Evolutionary conservation across 2,329 filamentous ascomycete species (phyloP), one percentile per base, ranked within the genome.

Genomic region (Xylariaceae sp.): DNA sequence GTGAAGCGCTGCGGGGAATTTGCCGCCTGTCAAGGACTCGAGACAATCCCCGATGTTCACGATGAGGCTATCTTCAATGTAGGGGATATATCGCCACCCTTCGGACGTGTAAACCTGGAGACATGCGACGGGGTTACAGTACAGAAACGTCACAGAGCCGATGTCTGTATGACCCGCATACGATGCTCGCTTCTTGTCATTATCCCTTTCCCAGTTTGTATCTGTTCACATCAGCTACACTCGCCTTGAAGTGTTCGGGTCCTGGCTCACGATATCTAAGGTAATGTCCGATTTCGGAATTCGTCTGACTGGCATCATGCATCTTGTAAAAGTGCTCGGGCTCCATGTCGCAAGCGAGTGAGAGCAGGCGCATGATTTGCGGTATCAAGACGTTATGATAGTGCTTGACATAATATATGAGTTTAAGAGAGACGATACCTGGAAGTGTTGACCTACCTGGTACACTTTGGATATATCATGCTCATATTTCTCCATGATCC

Each of bases 181-280:
- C n/a, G 42, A 44, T 12, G 42, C 42, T 14, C 42, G 27, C 42
- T 44, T 44, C 42, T 44, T 44, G 42, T 44, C 42, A 15, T 44
- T 35, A 33, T 44, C 42, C 31, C 42, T 44, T 14, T 14, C 31
- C 42, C 42, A 44, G 42, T 44, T 44, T 6, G 22, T 44, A 15
- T 44, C 42, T 44, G 15, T 30, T 6, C 15, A 12, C 6, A 5
- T 42, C n/a, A 42, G 39, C 19, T 27, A 27, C n/a, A 12, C 18
- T 42, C 30, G 11, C 11, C 18, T 22, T 22, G 3, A 14, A 11
- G 11, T 11, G 12, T 27, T 6, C 5, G 5, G 6, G 18, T 11
- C 3, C 3, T 44, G 14, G 33, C 42, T 44, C 15, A 44, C 42
- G 42, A 15, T 44, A 44, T 44, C 42, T 22, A 14, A 44, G 22